These are phyloP conservation scores for Parascedosporium putredinis DNA, from an alignment of 2,329 filamentous ascomycete species.

Conservation along the genomic window DNA sequence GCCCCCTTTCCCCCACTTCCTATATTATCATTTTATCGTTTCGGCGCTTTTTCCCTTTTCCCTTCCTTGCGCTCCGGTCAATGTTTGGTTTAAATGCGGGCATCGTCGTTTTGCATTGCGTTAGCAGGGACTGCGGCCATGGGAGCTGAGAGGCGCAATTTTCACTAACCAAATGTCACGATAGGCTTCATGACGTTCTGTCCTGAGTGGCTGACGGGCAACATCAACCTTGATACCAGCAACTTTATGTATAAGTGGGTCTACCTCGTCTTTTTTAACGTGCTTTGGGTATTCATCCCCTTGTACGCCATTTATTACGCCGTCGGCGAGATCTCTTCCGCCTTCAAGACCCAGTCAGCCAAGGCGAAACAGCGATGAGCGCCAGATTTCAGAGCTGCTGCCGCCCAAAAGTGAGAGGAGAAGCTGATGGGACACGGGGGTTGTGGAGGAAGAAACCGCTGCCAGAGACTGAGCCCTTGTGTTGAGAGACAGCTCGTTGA, in stretches of 20 bases:
- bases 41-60: not conserved
- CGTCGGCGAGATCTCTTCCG: slow-evolving; percentile 42
- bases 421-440: too few relatives aligned
- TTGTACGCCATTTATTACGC: slow-evolving; percentile 47
- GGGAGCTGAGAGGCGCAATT: too few relatives aligned
- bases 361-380: slow-evolving; percentile 20
- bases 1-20: too few relatives aligned
- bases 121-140: not conserved
- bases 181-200: slow-evolving; percentile 62
- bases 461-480: too few relatives aligned
- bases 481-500: too few relatives aligned
- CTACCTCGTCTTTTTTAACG: slow-evolving; percentile 60
- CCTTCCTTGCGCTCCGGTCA: not conserved
- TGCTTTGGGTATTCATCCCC: slow-evolving; percentile 55
- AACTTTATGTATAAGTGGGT: slow-evolving; percentile 62
- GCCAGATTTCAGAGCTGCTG: not conserved
- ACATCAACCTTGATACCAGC: slow-evolving; percentile 50
- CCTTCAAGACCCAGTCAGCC: slow-evolving; percentile 29
- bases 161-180: not conserved
- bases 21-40: too few relatives aligned
- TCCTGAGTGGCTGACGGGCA: slow-evolving; percentile 57
- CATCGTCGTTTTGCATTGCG: not conserved
- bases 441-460: too few relatives aligned
- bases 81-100: too few relatives aligned
- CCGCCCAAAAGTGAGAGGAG: too few relatives aligned